These are phyloP conservation scores for Thalassiosira exigua DNA, from an alignment of 352 stramenopile species.

Conservation along the genomic window DNA sequence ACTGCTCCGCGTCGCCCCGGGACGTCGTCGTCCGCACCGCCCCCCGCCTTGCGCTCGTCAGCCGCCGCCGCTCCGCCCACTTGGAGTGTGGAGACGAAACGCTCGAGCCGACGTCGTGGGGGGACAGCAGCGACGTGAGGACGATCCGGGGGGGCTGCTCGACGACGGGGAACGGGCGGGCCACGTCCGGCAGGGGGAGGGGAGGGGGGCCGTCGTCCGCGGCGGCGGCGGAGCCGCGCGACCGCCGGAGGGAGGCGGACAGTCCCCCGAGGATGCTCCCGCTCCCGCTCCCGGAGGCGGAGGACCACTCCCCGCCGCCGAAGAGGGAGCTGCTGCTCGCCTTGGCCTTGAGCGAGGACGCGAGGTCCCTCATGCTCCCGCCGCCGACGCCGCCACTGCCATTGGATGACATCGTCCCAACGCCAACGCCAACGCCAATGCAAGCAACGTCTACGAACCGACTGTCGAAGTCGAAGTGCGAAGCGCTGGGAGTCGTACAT, in stretches of 20 bases:
- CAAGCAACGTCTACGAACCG: no score
- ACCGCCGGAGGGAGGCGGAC: no score
- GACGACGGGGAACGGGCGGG: constrained; percentile 21
- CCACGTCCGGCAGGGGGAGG: constrained; percentile 9
- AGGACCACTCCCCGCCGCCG: neutral
- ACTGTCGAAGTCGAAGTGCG: no score
- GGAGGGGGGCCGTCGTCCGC: constrained; percentile 5
- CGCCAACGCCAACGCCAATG: no score
- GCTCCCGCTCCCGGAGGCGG: neutral
- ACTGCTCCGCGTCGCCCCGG: constrained; percentile 22
- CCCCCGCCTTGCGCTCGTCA: constrained; percentile 15
- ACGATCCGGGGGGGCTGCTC: constrained; percentile 20
- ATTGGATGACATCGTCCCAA: neutral
- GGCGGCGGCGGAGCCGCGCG: neutral
- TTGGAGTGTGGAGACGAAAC: no score
- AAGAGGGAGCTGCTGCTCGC: neutral
- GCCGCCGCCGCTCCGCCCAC: neutral
- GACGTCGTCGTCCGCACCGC: neutral
- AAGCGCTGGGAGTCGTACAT: no score
- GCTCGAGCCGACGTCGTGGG: no score
- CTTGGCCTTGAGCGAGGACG: constrained; percentile 11
- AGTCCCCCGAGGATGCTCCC: no score
- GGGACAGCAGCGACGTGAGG: neutral
- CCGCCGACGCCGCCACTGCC: neutral
- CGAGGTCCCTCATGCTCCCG: constrained; percentile 17